Conservation (phyloP, 2,329 filamentous ascomycete genomes). For the Colletotrichum scovillei region DNA sequence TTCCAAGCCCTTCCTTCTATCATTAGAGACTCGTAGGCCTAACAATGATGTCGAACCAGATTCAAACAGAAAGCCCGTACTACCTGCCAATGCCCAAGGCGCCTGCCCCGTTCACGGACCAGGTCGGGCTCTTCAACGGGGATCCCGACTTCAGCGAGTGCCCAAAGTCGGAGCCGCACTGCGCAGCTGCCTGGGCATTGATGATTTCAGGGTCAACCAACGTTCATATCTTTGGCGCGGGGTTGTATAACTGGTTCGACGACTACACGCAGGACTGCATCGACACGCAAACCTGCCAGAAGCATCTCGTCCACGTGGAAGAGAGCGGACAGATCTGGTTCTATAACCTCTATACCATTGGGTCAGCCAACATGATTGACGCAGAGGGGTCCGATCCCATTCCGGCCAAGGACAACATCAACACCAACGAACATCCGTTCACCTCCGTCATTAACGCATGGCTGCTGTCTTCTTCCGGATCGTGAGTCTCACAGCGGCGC, state of each 20-base stretch:
- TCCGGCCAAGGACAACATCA: slow-evolving; percentile 29
- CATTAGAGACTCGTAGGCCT: too few relatives aligned
- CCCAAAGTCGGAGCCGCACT: slow-evolving; percentile 27
- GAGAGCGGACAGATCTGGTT: too few relatives aligned
- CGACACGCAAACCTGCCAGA: slow-evolving; percentile 40
- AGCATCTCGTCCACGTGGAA: too few relatives aligned
- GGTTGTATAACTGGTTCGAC: slow-evolving; percentile 44
- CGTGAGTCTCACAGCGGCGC: slow-evolving; percentile 19
- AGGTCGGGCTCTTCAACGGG: slow-evolving; percentile 18
- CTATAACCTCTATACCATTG: not conserved
- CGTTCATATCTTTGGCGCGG: slow-evolving; percentile 41
- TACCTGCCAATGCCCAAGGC: slow-evolving; percentile 41
- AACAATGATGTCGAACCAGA: slow-evolving; percentile 41
- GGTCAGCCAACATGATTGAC: slow-evolving; percentile 2
- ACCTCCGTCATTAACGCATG: slow-evolving; percentile 30
- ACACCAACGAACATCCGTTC: slow-evolving; percentile 28
- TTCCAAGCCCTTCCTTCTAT: too few relatives aligned
- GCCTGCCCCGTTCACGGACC: slow-evolving; percentile 38
- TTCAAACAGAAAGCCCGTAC: slow-evolving; percentile 52
- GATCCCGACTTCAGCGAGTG: slow-evolving; percentile 34
- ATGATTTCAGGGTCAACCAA: slow-evolving; percentile 37
- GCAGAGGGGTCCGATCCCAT: slow-evolving; percentile 14
- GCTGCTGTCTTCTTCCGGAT: slow-evolving; percentile 23
- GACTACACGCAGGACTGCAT: slow-evolving; percentile 42
- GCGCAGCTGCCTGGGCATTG: slow-evolving; percentile 40